phyloP scores from a whole-genome alignment of 768 basidiomycete genomes.

The Tylopilus sp. region DNA sequence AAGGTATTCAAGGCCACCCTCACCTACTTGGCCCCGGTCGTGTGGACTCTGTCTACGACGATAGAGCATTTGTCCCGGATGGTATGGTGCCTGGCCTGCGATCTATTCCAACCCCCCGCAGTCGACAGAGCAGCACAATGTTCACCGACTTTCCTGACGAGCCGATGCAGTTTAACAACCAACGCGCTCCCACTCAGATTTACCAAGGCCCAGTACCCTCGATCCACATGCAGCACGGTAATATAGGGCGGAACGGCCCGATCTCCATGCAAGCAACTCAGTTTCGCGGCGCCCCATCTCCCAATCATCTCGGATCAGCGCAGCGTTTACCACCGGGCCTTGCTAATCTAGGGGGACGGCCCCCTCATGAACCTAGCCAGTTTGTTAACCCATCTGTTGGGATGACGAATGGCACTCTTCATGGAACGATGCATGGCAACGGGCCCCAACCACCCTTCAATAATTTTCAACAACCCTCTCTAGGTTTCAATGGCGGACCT shows the following conservation, averaged over 20 bases:
- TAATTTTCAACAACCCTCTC: slow-evolving; percentile 44
- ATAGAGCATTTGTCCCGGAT: slow-evolving; percentile 77
- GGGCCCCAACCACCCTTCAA: slow-evolving; percentile 51
- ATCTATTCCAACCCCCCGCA: slow-evolving; percentile 58
- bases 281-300: slow-evolving; percentile 70
- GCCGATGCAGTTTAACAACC: slow-evolving; percentile 55
- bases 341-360: slow-evolving; percentile 78
- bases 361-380: slow-evolving; percentile 74
- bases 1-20: slow-evolving; percentile 42
- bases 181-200: slow-evolving; percentile 55
- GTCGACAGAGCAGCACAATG: slow-evolving; percentile 50
- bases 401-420: slow-evolving; percentile 45
- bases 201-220: slow-evolving; percentile 49
- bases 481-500: slow-evolving; percentile 42
- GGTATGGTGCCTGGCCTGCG: slow-evolving; percentile 85
- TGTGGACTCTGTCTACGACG: slow-evolving; percentile 70
- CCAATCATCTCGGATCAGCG: slow-evolving; percentile 45
- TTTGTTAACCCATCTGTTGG: slow-evolving; percentile 44
- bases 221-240: slow-evolving; percentile 52
- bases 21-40: slow-evolving; percentile 42
- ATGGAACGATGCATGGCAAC: slow-evolving; percentile 45
- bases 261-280: slow-evolving; percentile 58
- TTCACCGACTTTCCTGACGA: slow-evolving; percentile 67
- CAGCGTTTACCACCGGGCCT: slow-evolving; percentile 77
- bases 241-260: slow-evolving; percentile 46